Base-by-base conservation (phyloP, 352 stramenopile species). In the Globisporangium paddicum region DNA sequence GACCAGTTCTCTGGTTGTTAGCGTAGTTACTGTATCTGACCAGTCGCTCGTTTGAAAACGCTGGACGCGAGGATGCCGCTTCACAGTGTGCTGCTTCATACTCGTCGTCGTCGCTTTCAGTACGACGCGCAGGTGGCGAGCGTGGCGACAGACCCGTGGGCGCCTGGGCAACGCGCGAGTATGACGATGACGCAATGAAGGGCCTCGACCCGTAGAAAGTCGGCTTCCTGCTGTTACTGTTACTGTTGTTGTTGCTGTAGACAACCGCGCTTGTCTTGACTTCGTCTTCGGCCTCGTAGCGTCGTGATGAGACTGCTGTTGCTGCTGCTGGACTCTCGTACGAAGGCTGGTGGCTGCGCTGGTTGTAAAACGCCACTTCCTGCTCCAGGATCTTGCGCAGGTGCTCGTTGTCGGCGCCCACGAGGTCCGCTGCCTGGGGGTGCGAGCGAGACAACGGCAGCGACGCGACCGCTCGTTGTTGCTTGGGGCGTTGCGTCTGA, bases 341-440 rank as follows among this genome's bases (percentile, higher is more conserved):
- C 47, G 25, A 28, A 8, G 14, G 13, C 28, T 40, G 47, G 8
- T 32, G 32, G 32, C 10, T 41, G 32, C 55, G 56, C 44, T 60
- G 42, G 51, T 65, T 65, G 51, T 65, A 65, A 13, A 60, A 55
- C 19, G 59, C 59, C 34, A 65, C 44, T 38, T 65, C 59, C 14
- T 59, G 32, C 14, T 65, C 59, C 8, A 65, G 42, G 23, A 65
- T 65, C 23, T 48, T 59, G 34, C 51, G 59, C 41, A 65, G 35
- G 42, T 48, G 51, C 11, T 58, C 50, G 19, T 58, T 65, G 51
- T 65, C 38, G 4, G 21, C 51, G 5, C 44, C 50, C 0, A 26
- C 14, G 11, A 65, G 42, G 42, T 56, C 26, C 10, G 30, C 28
- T n/a, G 56, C 34, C 35, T 28, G 47, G 10, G 28, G 26, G 7